Evolutionary conservation across 441 rosid genomes (phyloP), one percentile per base, ranked within the genome.

Genomic region (Geranium incanum): DNA sequence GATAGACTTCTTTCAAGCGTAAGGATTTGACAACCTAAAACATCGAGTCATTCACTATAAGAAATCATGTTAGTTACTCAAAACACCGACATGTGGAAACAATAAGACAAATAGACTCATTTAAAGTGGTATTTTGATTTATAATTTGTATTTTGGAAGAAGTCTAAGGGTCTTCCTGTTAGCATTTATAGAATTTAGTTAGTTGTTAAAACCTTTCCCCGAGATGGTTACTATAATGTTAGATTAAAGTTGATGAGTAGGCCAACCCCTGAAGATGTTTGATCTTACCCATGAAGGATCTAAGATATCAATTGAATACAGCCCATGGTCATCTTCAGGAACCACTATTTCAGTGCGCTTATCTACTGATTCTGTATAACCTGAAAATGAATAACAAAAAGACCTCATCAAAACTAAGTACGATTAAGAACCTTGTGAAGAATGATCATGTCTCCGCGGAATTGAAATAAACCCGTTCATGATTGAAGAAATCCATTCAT

Each of bases 321-420:
- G 85, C 72, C 98, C 96, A 81, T 76, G 76, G 76, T 90, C 98
- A 82, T 88, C 95, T 39, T 90, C 93, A 76, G 97, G 97, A 57
- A 88, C 95, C 73, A 78, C 73, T 45, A 92, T 73, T 76, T 92
- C 98, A 66, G 78, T 59, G 76, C 84, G 79, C 11, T 79, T 78
- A 75, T 88, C 83, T 80, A 92, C 76, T 9, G 84, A 80, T 79
- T 90, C 96, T 3, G 92, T 87, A 74, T 90, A 87, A 80, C 97
- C 97, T 92, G 83, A 67, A 7, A 76, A 64, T 1, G 36, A 50
- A 0, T 75, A 71, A 66, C 4, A 5, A 1, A 64, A 37, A 37
- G 69, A 70, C 23, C 28, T 72, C 52, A 45, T 48, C 7, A 39
- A n/a, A 41, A 69, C 16, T n/a, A 41, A 23, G 68, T 36, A 3